phyloP scores from a whole-genome alignment of 2,329 filamentous ascomycete genomes.

The Magnaporthales sp. region DNA sequence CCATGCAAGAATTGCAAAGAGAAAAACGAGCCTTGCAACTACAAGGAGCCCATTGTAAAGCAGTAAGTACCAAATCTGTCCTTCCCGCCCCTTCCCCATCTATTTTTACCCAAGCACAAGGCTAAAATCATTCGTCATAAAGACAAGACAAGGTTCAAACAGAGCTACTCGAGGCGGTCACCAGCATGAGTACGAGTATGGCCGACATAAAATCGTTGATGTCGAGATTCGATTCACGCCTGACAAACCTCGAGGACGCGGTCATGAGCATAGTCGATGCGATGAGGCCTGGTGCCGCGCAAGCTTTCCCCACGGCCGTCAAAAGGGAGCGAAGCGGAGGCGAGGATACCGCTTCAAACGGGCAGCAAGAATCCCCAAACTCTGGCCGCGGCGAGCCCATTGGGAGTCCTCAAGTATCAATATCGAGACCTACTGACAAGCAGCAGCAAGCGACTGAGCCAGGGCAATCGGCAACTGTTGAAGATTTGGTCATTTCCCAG shows the following conservation, averaged over 20 bases:
- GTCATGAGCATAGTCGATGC: not conserved
- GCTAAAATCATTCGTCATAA: not conserved
- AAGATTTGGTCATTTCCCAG: not conserved
- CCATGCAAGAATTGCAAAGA: conserved; percentile 84
- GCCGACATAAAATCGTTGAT: not conserved
- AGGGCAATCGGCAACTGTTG: not conserved
- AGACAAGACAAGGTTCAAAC: conserved; percentile 45
- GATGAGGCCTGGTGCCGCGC: not conserved
- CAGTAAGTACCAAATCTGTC: conserved; percentile 54
- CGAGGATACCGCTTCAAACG: not conserved
- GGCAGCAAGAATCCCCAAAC: not conserved
- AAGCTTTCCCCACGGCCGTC: not conserved
- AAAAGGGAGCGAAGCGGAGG: not conserved
- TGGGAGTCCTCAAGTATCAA: not conserved
- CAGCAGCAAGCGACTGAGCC: not conserved
- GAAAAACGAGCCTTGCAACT: conserved; percentile 75
- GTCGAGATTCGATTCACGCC: not conserved
- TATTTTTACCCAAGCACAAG: not conserved
- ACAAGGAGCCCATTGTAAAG: conserved; percentile 83
- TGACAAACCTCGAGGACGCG: not conserved
- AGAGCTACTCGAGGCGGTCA: conserved; percentile 50
- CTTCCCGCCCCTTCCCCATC: no score
- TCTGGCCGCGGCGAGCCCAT: not conserved
- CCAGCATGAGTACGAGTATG: not conserved
- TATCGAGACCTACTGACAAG: not conserved